phyloP scores from a whole-genome alignment of 306 rosid species.

The Mimosa pudica region DNA sequence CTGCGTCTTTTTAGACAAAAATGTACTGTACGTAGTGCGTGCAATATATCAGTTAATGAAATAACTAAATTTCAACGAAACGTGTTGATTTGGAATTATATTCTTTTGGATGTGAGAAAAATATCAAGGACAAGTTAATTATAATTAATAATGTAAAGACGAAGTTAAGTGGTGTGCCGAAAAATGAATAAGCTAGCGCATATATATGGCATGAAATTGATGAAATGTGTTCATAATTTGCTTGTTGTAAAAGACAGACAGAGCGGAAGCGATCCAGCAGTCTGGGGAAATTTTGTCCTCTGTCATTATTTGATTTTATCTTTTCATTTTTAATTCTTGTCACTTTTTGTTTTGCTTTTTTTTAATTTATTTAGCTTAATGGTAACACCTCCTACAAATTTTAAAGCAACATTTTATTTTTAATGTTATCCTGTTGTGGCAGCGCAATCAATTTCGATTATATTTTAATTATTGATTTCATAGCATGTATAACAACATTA shows the following conservation, averaged over 20 bases:
- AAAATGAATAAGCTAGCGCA: neutral
- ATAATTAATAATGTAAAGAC: neutral
- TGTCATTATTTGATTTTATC: neutral
- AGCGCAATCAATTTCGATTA: neutral
- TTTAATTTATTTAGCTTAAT: neutral
- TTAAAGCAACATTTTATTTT: neutral
- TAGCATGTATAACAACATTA: too few species aligned
- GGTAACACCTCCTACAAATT: neutral
- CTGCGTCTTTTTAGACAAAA: neutral
- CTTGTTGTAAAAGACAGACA: conserved; percentile 15
- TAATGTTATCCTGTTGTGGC: conserved; percentile 10
- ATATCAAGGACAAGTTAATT: neutral
- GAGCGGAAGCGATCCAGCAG: conserved; percentile 11
- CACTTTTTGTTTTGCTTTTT: neutral
- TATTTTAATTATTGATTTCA: neutral
- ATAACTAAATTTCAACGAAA: neutral
- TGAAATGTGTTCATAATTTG: conserved; percentile 1
- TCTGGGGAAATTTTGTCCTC: conserved; percentile 4
- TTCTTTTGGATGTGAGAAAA: neutral
- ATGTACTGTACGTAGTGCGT: neutral
- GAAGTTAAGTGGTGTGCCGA: neutral
- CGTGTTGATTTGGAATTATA: neutral
- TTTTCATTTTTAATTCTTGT: neutral
- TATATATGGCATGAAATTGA: conserved; percentile 13
- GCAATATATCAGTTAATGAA: neutral